Base-by-base conservation (phyloP, 345 rosid species). In the Salix suchowensis region DNA sequence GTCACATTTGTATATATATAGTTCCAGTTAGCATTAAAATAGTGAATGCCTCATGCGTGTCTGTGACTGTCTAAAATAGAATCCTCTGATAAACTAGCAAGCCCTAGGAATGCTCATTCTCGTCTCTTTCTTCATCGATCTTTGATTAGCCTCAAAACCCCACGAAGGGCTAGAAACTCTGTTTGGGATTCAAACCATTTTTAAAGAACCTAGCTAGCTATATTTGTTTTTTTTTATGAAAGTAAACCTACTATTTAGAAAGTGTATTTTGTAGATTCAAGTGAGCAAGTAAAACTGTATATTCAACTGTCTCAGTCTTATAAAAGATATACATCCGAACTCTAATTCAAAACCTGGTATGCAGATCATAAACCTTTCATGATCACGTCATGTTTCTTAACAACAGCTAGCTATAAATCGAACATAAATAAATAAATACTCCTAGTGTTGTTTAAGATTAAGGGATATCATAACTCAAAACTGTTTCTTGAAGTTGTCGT, bases 31-130 rank as follows among this genome's bases (percentile, higher is more conserved):
- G 60, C 3, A 15, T 24, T 66, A 82, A 72, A 79, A 65, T 70
- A 73, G 30, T 74, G 80, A 3, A 80, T 39, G 50, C 55, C 58
- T 73, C 85, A 81, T 79, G 84, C 79, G 79, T 70, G 84, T 76
- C 73, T 71, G 65, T 66, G 76, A 39, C 42, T 77, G 77, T 78
- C 67, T 66, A 32, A 24, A 66, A 79, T 34, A 62, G 73, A 74
- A 74, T 77, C 85, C 65, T 76, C 70, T 65, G 68, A 81, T 68
- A 77, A 79, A 70, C 79, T 70, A 78, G 67, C 70, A 70, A 79
- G 72, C 64, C 81, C 82, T 82, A 24, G 85, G 85, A 79, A 79
- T 77, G 82, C 83, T 79, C 83, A 48, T 32, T 79, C 70, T 73
- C 71, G 72, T 74, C 58, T 62, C 72, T 80, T 32, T 32, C 58